These are phyloP conservation scores for Curvularia lunata DNA, from an alignment of 2,329 filamentous ascomycete species.

Conservation along the genomic window DNA sequence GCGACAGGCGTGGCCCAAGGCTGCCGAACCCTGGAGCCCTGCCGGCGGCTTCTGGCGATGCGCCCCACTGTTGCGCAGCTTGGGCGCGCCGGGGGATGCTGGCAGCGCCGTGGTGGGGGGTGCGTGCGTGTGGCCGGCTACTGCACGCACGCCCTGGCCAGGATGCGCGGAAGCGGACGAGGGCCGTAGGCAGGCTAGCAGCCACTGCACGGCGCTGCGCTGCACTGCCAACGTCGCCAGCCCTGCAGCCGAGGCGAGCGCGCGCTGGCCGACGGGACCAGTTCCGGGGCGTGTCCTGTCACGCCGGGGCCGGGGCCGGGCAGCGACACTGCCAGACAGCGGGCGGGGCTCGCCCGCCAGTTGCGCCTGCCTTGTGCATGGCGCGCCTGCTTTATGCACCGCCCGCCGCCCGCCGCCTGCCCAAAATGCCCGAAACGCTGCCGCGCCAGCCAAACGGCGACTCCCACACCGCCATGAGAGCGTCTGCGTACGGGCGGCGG, in stretches of 20 bases:
- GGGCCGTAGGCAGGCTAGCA: neutral
- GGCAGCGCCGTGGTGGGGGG: neutral
- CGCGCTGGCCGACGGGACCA: conserved; percentile 24
- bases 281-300: conserved; percentile 27
- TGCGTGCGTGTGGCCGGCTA: too few relatives aligned
- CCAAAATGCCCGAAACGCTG: conserved; percentile 22
- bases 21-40: conserved; percentile 26
- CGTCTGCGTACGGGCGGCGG: too few relatives aligned
- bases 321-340: neutral
- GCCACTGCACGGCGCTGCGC: conserved; percentile 6
- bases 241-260: conserved; percentile 21
- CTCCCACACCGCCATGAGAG: too few relatives aligned
- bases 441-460: neutral
- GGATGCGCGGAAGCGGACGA: conserved; percentile 42
- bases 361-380: too few relatives aligned
- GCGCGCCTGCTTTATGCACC: neutral
- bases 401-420: conserved; percentile 5
- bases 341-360: too few relatives aligned
- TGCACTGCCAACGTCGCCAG: conserved; percentile 21
- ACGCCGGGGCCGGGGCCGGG: conserved; percentile 1
- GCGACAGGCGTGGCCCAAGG: conserved; percentile 15
- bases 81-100: neutral
- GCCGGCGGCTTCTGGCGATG: conserved; percentile 33
- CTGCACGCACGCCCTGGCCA: conserved; percentile 25
- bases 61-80: conserved; percentile 4